Conservation (phyloP, 768 basidiomycete genomes). For the Boletus rubroflammeus region DNA sequence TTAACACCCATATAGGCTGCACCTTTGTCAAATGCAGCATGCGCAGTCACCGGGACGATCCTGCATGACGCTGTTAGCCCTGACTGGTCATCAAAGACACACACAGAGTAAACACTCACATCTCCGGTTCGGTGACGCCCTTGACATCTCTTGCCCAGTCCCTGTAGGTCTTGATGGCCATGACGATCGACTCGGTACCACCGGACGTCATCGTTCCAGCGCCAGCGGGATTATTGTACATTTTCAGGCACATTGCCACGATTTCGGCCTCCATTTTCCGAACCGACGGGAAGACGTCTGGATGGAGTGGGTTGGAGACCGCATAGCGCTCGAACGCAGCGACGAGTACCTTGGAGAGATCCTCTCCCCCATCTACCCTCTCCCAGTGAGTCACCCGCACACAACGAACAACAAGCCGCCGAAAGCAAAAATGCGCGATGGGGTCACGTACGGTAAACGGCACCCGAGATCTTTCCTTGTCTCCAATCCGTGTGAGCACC, state of each 20-base stretch:
- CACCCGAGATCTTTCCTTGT: conserved; percentile 75
- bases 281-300: conserved; percentile 88
- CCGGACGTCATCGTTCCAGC: conserved; percentile 94
- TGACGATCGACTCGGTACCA: conserved; percentile 94
- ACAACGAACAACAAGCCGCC: too few species aligned
- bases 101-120: conserved; percentile 46
- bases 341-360: conserved; percentile 72
- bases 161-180: conserved; percentile 91
- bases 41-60: conserved; percentile 79
- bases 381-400: not conserved
- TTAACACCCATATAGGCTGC: conserved; percentile 87
- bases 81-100: not conserved
- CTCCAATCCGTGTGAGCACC: conserved; percentile 51
- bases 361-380: conserved; percentile 74
- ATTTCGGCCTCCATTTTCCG: conserved; percentile 98
- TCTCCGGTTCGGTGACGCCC: conserved; percentile 89
- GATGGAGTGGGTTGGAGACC: conserved; percentile 87
- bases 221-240: conserved; percentile 83
- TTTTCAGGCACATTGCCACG: conserved; percentile 78
- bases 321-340: conserved; percentile 80
- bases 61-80: conserved; percentile 36
- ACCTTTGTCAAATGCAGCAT: conserved; percentile 95
- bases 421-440: not conserved
- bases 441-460: conserved; percentile 70
- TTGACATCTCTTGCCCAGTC: conserved; percentile 87